A percentile compares a stretch with the other conserved stretches of the same genome.
Evolutionary conservation across 2,329 filamentous ascomycete genomes (phyloP).

Genomic region (Aspergillus bombycis): DNA sequence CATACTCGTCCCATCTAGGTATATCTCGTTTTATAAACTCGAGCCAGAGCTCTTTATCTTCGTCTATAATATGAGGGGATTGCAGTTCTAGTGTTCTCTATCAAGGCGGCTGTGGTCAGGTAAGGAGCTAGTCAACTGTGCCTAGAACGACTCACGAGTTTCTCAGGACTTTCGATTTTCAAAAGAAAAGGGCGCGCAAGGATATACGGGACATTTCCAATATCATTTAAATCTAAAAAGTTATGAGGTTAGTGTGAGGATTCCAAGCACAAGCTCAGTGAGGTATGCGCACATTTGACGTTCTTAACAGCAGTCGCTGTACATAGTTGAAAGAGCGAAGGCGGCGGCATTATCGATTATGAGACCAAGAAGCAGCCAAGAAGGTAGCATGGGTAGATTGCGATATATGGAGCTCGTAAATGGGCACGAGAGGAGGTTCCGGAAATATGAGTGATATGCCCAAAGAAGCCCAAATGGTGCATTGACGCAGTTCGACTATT

Average conservation of each 20-base stretch:
- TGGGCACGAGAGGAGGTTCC: slow-evolving; percentile 4
- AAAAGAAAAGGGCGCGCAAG: slow-evolving; percentile 69
- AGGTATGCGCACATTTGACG: slow-evolving; percentile 37
- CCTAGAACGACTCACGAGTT: slow-evolving; percentile 60
- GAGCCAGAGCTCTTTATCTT: slow-evolving; percentile 75
- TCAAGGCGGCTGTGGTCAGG: slow-evolving; percentile 11
- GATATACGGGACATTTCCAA: slow-evolving; percentile 72
- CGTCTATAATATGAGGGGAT: slow-evolving; percentile 73
- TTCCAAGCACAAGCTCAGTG: background rate
- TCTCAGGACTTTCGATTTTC: slow-evolving; percentile 71
- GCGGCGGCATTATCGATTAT: slow-evolving; percentile 35
- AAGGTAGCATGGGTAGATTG: slow-evolving; percentile 18
- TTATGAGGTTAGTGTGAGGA: background rate
- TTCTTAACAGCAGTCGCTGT: slow-evolving; percentile 41
- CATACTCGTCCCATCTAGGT: slow-evolving; percentile 66
- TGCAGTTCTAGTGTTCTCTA: slow-evolving; percentile 68
- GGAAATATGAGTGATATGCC: slow-evolving; percentile 6
- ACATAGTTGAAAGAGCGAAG: slow-evolving; percentile 39
- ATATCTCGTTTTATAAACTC: slow-evolving; percentile 79
- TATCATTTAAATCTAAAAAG: slow-evolving; percentile 61
- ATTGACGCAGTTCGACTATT: slow-evolving; percentile 3
- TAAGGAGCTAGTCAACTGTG: background rate
- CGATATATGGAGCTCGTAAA: slow-evolving; percentile 12
- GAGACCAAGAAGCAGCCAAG: slow-evolving; percentile 23
- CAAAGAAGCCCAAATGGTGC: background rate